These are phyloP conservation scores for Dactylella cylindrospora DNA, from an alignment of 2,329 filamentous ascomycete species.

Conservation along the genomic window DNA sequence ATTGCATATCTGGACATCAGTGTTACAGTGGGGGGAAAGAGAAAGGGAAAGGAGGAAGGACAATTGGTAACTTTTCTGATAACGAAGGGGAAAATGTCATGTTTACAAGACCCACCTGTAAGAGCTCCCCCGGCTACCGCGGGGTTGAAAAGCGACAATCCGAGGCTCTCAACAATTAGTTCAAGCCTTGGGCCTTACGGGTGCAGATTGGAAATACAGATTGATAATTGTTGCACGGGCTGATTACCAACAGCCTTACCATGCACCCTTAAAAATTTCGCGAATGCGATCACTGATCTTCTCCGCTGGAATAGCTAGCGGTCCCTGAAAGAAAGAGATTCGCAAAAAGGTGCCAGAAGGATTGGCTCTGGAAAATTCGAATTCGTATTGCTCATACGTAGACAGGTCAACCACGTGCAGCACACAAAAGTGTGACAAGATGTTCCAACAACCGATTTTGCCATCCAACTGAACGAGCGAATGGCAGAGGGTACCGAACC, in stretches of 20 bases:
- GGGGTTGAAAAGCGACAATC: constrained; percentile 35
- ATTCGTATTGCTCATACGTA: constrained; percentile 7
- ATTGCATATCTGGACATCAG: constrained; percentile 38
- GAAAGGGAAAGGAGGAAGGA: too few species aligned
- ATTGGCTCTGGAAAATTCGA: constrained; percentile 40
- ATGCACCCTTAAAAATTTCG: neutral
- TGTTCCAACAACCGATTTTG: too few species aligned
- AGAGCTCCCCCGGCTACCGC: constrained; percentile 38
- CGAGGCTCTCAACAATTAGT: constrained; percentile 17
- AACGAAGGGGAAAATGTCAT: constrained; percentile 18
- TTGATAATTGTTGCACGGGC: constrained; percentile 25
- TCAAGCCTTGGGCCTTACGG: constrained; percentile 24
- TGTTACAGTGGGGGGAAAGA: too few species aligned
- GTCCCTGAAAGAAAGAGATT: constrained; percentile 9
- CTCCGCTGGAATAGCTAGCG: too few species aligned
- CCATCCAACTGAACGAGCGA: constrained; percentile 14
- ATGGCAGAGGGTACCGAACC: constrained; percentile 14
- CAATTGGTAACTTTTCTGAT: too few species aligned
- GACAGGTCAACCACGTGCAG: neutral
- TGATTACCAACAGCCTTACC: constrained; percentile 2
- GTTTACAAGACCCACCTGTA: neutral
- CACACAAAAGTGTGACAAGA: too few species aligned
- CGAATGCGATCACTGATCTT: neutral
- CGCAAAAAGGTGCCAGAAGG: neutral
- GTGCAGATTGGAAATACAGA: constrained; percentile 35